Evolutionary conservation across 345 rosid species (phyloP).

Genomic region (Aegle marmelos): DNA sequence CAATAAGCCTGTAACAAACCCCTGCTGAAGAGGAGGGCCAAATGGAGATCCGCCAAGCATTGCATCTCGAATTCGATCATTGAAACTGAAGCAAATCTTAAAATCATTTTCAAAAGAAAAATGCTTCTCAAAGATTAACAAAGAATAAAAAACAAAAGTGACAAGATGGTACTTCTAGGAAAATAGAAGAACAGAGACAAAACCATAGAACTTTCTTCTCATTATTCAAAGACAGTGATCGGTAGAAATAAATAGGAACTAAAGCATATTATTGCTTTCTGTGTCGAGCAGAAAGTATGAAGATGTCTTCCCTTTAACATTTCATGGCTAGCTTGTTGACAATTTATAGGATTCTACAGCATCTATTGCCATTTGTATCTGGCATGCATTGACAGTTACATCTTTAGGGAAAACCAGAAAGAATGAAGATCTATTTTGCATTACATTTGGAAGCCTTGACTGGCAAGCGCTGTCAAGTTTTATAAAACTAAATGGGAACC

Average conservation of each 20-base stretch:
- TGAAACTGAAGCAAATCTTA: constrained; percentile 58
- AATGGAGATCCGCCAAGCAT: constrained; percentile 97
- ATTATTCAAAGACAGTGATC: too few species aligned
- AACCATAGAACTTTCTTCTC: too few species aligned
- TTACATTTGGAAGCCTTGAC: background rate
- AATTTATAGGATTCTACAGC: constrained; percentile 4
- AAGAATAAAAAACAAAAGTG: background rate
- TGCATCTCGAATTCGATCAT: constrained; percentile 97
- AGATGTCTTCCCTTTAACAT: background rate
- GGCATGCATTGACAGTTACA: background rate
- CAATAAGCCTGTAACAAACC: constrained; percentile 79
- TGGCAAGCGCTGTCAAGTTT: background rate
- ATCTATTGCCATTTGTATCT: background rate
- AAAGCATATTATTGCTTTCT: background rate
- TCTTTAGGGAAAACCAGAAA: background rate
- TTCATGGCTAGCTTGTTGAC: background rate
- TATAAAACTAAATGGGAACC: background rate
- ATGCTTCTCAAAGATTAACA: background rate
- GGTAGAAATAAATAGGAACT: background rate
- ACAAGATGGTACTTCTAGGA: background rate
- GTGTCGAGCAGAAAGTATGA: background rate
- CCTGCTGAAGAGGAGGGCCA: constrained; percentile 97
- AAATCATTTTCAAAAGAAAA: constrained; percentile 10
- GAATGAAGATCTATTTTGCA: background rate
- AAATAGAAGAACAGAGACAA: too few species aligned